Evolutionary conservation across 2,329 filamentous ascomycete genomes (phyloP), one percentile per base, ranked within the genome.

Genomic region (Celoporthe dispersa): DNA sequence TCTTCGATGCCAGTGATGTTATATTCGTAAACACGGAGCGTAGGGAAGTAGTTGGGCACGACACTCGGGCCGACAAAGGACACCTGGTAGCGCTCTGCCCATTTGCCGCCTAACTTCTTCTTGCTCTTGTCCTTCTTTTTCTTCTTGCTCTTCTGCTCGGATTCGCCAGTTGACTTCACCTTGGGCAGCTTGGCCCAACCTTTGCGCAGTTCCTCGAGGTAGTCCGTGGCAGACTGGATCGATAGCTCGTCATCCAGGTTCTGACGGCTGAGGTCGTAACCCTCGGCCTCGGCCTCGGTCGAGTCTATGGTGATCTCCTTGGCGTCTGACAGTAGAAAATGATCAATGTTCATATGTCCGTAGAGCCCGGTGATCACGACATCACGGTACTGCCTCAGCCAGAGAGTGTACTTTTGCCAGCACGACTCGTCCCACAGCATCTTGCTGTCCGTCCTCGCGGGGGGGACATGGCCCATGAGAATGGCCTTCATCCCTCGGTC

Each of bases 261-360:
- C 71, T 79, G 79, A 64, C 83, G 82, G 22, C 37, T 28, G 5
- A 53, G 14, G 7, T 69, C 53, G 25, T n/a, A 3, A 25, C 33
- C n/a, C 14, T 59, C 61, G 1, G 4, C 74, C 71, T 22, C 78
- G 11, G 83, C 71, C 1, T 84, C 81, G 35, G 83, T 61, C n/a
- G 71, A 33, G 39, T 66, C 81, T 63, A 94, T 85, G 71, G 92
- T 86, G 67, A 98, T 85, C 0, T 97, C 88, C 55, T 92, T 85
- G 69, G 90, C 93, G 78, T 98, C 95, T 75, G 97, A 93, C 22
- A 99, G 83, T 77, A 98, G 87, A 80, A 99, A 99, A 79, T 99
- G 96, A 76, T 99, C 96, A 73, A 98, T 92, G 77, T 99, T 99
- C 96, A 99, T 98, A 79, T 99, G 96, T 1, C 95, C 96, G 77